Conservation (phyloP, 768 basidiomycete species). For the Boletus rubroflammeus region DNA sequence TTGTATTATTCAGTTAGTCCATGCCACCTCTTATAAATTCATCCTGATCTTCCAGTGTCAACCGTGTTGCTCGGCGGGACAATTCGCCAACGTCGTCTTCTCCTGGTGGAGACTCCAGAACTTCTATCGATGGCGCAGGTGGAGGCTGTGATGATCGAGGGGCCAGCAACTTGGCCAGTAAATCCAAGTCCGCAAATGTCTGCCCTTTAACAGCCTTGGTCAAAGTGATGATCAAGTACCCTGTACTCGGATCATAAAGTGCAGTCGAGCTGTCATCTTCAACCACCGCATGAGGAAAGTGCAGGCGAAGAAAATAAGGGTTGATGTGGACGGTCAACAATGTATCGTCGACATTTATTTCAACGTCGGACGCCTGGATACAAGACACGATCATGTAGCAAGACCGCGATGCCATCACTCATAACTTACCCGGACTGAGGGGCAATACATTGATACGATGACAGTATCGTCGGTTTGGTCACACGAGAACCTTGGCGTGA, state of each 20-base stretch:
- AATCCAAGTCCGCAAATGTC: constrained; percentile 72
- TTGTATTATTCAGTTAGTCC: background rate
- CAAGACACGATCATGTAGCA: constrained; percentile 11
- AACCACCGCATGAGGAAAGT: constrained; percentile 62
- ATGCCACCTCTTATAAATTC: constrained; percentile 55
- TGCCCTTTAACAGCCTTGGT: constrained; percentile 66
- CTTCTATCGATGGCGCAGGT: constrained; percentile 51
- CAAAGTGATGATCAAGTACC: constrained; percentile 70
- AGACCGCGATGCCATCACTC: background rate
- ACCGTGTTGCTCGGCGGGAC: constrained; percentile 37
- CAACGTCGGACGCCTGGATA: constrained; percentile 73
- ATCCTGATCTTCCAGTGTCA: constrained; percentile 50
- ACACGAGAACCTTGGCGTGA: constrained; percentile 74
- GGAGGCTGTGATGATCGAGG: constrained; percentile 46
- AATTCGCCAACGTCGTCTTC: constrained; percentile 39
- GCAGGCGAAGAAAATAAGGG: constrained; percentile 80
- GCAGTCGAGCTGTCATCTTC: constrained; percentile 68
- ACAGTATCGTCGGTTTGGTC: constrained; percentile 57
- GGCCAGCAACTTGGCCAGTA: constrained; percentile 73
- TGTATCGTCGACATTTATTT: constrained; percentile 70
- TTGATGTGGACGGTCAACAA: constrained; percentile 73
- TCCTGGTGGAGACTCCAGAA: constrained; percentile 35
- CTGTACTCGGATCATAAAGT: constrained; percentile 71
- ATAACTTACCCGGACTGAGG: constrained; percentile 60
- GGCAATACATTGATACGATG: constrained; percentile 61